These are phyloP conservation scores for Curvularia sp. DNA, from an alignment of 2,329 filamentous ascomycete species.

Conservation along the genomic window DNA sequence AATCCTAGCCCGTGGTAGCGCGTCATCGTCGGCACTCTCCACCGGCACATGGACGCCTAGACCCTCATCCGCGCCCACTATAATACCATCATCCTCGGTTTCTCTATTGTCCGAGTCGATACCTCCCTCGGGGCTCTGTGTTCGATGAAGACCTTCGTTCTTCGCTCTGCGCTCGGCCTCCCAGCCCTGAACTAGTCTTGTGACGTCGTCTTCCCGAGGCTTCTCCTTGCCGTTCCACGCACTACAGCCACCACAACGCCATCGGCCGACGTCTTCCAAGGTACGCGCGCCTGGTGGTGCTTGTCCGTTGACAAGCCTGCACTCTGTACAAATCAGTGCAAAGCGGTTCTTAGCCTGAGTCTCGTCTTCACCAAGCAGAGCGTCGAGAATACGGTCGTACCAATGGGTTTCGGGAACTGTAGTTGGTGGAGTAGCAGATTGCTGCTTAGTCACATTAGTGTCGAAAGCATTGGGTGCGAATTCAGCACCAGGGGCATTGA, in stretches of 20 bases:
- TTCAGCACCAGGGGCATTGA: slow-evolving; percentile 59
- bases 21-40: slow-evolving; percentile 31
- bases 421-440: slow-evolving; percentile 47
- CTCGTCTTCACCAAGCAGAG: slow-evolving; percentile 93
- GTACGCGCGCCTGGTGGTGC: slow-evolving; percentile 84
- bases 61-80: slow-evolving; percentile 27
- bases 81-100: slow-evolving; percentile 33
- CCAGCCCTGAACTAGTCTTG: slow-evolving; percentile 40
- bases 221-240: slow-evolving; percentile 83
- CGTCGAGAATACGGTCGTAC: slow-evolving; percentile 94
- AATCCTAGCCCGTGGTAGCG: slow-evolving; percentile 43
- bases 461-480: slow-evolving; percentile 77
- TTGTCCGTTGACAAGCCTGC: slow-evolving; percentile 91
- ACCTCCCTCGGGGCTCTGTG: slow-evolving; percentile 20
- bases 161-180: slow-evolving; percentile 62
- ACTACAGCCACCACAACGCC: slow-evolving; percentile 88
- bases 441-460: slow-evolving; percentile 39
- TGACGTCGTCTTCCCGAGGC: slow-evolving; percentile 73
- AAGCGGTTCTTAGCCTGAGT: slow-evolving; percentile 89
- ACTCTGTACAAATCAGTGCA: slow-evolving; percentile 81
- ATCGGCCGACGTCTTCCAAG: slow-evolving; percentile 80
- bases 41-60: slow-evolving; percentile 32
- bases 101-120: slow-evolving; percentile 34
- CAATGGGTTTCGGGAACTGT: slow-evolving; percentile 67
- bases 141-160: slow-evolving; percentile 21